Base-by-base conservation (phyloP, 768 basidiomycete genomes). In the Suillus spraguei region DNA sequence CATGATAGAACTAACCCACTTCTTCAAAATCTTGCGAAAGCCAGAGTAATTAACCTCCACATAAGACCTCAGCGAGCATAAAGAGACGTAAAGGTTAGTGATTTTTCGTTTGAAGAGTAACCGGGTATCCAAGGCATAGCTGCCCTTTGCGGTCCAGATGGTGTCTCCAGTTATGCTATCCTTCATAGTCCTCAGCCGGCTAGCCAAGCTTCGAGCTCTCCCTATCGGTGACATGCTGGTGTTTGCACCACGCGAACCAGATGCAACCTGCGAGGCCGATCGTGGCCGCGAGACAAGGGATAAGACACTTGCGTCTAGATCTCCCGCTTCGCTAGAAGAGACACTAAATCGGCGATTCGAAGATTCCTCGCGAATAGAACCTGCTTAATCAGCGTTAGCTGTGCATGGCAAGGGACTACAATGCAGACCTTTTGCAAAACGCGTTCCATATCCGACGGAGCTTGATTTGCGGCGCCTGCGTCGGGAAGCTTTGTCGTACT, bases 21-120 rank as follows among this genome's bases (percentile, higher is more conserved):
- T 98, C 78, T 98, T 98, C 71, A 96, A 74, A 42, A 97, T 95
- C 81, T 98, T 98, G 68, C 94, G 85, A 78, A 98, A 94, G 1
- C 95, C 97, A 0, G 94, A 91, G 72, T 93, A 85, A 74, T 99
- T 99, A 63, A 97, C 79, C 70, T 98, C 94, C 62, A 94, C 87
- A 67, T 94, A 99, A 7, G 94, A 91, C 73, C 83, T 85, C 62
- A 99, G 82, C 35, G 88, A 87, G 16, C 88, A 88, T 53, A 89
- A 82, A 7, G 87, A 82, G 50, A 95, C 86, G 74, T 92, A 97
- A 13, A 95, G 82, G 54, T 82, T 87, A 0, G 94, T 92, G 60
- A 99, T 93, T 66, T 90, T 82, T 49, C 95, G 87, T 79, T 98
- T 99, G 83, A 91, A 95, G 28, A 95, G 78, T 35, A 96, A 80